Percentiles rank a stretch among this genome's conserved stretches.
Evolutionary conservation across 2,329 filamentous ascomycete species (phyloP).

Genomic region (Xylariales sp.): DNA sequence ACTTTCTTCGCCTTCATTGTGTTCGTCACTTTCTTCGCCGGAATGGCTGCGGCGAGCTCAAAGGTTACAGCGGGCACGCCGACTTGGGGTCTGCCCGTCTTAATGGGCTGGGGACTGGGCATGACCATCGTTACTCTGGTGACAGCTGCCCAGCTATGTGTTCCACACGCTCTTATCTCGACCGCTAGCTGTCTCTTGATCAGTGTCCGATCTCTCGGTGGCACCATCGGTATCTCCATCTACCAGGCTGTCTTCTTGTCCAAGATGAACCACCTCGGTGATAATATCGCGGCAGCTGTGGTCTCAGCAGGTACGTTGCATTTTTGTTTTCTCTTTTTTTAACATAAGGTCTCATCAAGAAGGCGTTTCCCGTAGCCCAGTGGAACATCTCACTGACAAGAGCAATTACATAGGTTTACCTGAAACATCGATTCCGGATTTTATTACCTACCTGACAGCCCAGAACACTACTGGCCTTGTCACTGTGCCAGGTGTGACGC

Average conservation of each 20-base stretch:
- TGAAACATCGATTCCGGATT: slow-evolving; percentile 12
- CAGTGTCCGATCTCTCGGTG: slow-evolving; percentile 36
- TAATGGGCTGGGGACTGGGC: slow-evolving; percentile 29
- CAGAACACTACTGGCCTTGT: slow-evolving; percentile 21
- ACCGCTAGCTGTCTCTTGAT: slow-evolving; percentile 28
- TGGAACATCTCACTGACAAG: too few species aligned
- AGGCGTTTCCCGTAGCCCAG: too few species aligned
- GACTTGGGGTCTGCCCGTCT: slow-evolving; percentile 31
- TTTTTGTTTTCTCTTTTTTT: too few species aligned
- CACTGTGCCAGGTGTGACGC: slow-evolving; percentile 22
- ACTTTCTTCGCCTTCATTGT: slow-evolving; percentile 20
- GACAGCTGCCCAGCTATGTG: slow-evolving; percentile 32
- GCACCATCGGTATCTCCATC: slow-evolving; percentile 44
- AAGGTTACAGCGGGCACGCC: slow-evolving; percentile 12
- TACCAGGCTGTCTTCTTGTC: slow-evolving; percentile 18
- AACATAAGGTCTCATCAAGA: too few species aligned
- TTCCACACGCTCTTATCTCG: slow-evolving; percentile 29
- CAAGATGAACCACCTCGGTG: slow-evolving; percentile 20
- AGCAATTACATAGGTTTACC: too few species aligned
- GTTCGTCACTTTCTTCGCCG: slow-evolving; percentile 27
- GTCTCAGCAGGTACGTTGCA: too few species aligned
- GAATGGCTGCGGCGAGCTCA: slow-evolving; percentile 27
- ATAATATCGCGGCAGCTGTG: slow-evolving; percentile 27
- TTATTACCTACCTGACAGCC: slow-evolving; percentile 21
- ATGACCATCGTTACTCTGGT: slow-evolving; percentile 29